Base-by-base conservation (phyloP, 192 early-diverging fungal species). In the Mortierella alpina region DNA sequence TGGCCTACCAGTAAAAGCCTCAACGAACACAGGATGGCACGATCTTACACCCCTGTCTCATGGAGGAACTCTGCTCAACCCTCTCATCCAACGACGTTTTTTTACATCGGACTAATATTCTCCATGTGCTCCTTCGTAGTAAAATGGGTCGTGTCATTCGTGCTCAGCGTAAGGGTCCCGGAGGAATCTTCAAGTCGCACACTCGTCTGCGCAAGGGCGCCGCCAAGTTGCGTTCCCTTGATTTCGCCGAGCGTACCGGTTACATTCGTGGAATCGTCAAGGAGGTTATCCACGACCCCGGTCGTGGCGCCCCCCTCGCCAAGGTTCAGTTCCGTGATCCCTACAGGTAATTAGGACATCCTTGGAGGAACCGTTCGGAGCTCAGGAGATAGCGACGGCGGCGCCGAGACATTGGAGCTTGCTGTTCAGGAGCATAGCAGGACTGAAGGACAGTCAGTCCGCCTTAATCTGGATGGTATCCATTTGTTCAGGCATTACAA, bases 101-200 rank as follows among this genome's bases (percentile, higher is more conserved):
- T 31, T 31, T 31, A 31, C 50, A 51, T 51, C 17, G 44, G 50
- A 65, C 50, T 65, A 65, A 65, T 52, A 66, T 41, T 6, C n/a
- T 52, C 52, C 20, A 55, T 40, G 10, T 23, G 31, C 31, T 61
- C 48, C 59, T 40, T 61, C 13, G 13, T 71, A 71, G 69, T 52
- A 82, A 73, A 88, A 98, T 98, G 97, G 97, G 97, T 93, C 93
- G 97, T 86, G 97, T 99, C 81, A 97, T 99, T 89, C 93, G 97
- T 90, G 92, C 93, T 84, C 97, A 99, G 87, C 90, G 97, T 90
- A 99, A 99, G 90, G 97, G 97, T 95, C 93, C 96, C 77, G 97
- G 97, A 87, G 94, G 95, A 74, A 98, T 99, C 88, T 99, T 99
- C 95, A 97, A 94, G 88, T 87, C 97, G 85, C 93, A 94, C 91